A percentile compares a stretch with the other conserved stretches of the same genome.
Evolutionary conservation across 192 early-diverging fungal species (phyloP).

Genomic region (Gaertneriomyces sp.): DNA sequence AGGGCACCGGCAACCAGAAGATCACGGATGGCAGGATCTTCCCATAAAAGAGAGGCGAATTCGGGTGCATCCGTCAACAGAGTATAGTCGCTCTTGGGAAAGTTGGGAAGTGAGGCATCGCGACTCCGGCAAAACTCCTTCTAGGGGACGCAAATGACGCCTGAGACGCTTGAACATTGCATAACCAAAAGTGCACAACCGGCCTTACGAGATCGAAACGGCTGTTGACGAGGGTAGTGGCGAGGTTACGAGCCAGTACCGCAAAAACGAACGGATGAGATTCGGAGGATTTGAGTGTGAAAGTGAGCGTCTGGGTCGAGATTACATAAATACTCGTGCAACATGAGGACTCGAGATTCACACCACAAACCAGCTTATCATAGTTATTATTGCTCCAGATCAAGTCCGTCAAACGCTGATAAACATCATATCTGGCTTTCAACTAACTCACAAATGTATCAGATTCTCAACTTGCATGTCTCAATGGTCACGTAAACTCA

Average conservation of each 20-base stretch:
- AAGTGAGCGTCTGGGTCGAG: slow-evolving; percentile 46
- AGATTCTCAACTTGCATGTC: neutral
- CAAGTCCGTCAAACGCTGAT: slow-evolving; percentile 45
- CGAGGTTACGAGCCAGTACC: slow-evolving; percentile 52
- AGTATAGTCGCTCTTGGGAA: slow-evolving; percentile 45
- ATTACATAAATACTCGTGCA: neutral
- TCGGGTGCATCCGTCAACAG: slow-evolving; percentile 59
- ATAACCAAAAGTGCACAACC: slow-evolving; percentile 1
- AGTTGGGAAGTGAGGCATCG: slow-evolving; percentile 16
- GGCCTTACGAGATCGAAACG: slow-evolving; percentile 63
- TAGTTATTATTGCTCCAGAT: slow-evolving; percentile 16
- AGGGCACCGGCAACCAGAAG: slow-evolving; percentile 34
- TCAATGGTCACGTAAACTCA: slow-evolving; percentile 3
- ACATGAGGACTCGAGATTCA: neutral
- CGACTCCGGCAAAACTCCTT: slow-evolving; percentile 37
- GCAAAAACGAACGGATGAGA: slow-evolving; percentile 65
- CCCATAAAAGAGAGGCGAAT: slow-evolving; percentile 48
- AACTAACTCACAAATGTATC: slow-evolving; percentile 32
- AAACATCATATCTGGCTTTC: slow-evolving; percentile 51
- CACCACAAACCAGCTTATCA: neutral
- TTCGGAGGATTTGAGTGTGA: slow-evolving; percentile 34
- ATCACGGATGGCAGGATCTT: slow-evolving; percentile 41
- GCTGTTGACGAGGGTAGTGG: slow-evolving; percentile 52
- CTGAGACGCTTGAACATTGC: no score
- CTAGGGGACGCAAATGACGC: slow-evolving; percentile 1